phyloP scores from a whole-genome alignment of 2,329 filamentous ascomycete genomes.

The Phaeoacremonium minimum region DNA sequence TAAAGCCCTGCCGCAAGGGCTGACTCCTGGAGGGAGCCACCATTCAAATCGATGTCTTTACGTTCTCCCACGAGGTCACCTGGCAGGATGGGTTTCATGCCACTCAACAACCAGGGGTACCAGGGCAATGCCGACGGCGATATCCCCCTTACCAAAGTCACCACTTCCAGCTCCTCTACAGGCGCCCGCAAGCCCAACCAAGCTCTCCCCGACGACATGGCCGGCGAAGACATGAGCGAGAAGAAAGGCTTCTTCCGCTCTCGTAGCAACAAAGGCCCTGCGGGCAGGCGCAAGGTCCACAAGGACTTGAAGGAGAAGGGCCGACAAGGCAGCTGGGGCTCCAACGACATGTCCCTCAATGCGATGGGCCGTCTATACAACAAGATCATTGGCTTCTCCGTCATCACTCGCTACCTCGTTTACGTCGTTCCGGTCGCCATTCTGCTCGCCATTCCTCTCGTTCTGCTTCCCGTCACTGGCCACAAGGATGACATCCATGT shows the following conservation, averaged over 20 bases:
- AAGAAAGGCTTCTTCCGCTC: slow-evolving; percentile 40
- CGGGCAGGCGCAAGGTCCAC: slow-evolving; percentile 45
- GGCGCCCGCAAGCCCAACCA: slow-evolving; percentile 34
- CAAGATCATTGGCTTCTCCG: slow-evolving; percentile 59
- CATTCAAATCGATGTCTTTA: slow-evolving; percentile 12
- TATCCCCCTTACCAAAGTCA: slow-evolving; percentile 53
- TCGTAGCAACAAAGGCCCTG: slow-evolving; percentile 20
- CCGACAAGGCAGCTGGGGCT: slow-evolving; percentile 38
- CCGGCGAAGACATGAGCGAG: slow-evolving; percentile 28
- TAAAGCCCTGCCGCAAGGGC: background rate
- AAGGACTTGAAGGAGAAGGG: slow-evolving; percentile 30
- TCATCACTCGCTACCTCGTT: slow-evolving; percentile 62
- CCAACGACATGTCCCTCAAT: slow-evolving; percentile 54
- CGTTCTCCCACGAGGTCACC: slow-evolving; percentile 28
- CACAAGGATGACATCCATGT: slow-evolving; percentile 30
- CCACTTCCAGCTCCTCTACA: slow-evolving; percentile 48
- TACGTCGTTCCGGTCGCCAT: slow-evolving; percentile 63
- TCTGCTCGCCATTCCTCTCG: slow-evolving; percentile 57
- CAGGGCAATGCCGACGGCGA: slow-evolving; percentile 31
- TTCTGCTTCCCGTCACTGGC: slow-evolving; percentile 45
- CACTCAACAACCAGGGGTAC: slow-evolving; percentile 25
- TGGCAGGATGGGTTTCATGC: slow-evolving; percentile 39
- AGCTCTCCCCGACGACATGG: slow-evolving; percentile 24
- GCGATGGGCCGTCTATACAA: slow-evolving; percentile 63
- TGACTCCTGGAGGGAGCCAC: background rate